These are phyloP conservation scores for Termitomyces sp. DNA, from an alignment of 768 basidiomycete genomes.

Conservation along the genomic window DNA sequence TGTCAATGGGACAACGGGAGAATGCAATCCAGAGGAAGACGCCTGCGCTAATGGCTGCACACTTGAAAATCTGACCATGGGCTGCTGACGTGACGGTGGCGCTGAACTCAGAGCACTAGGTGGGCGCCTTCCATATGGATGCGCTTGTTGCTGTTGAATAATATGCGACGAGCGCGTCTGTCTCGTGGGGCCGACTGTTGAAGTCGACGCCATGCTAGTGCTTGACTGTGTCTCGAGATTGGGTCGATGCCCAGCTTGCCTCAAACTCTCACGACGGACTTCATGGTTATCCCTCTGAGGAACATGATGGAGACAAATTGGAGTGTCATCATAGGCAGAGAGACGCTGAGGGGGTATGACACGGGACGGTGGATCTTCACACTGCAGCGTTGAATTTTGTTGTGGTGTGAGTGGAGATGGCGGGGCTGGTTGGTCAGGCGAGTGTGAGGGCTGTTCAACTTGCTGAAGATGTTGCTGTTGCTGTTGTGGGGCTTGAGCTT, in stretches of 20 bases:
- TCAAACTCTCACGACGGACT: slow-evolving; percentile 20
- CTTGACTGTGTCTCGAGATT: slow-evolving; percentile 17
- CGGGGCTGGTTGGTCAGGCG: slow-evolving; percentile 20
- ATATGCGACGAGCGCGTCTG: slow-evolving; percentile 6
- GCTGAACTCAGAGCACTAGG: slow-evolving; percentile 13
- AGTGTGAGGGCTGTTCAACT: slow-evolving; percentile 20
- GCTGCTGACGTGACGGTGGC: slow-evolving; percentile 10
- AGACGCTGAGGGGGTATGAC: slow-evolving; percentile 24
- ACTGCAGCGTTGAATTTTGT: slow-evolving; percentile 22
- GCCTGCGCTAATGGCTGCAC: slow-evolving; percentile 16
- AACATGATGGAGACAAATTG: slow-evolving; percentile 25
- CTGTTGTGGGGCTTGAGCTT: slow-evolving; percentile 22
- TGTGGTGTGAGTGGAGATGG: slow-evolving; percentile 20
- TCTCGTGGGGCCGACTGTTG: slow-evolving; percentile 11
- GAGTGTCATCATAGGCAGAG: slow-evolving; percentile 22
- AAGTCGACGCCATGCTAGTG: slow-evolving; percentile 11
- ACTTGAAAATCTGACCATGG: slow-evolving; percentile 21
- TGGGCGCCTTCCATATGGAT: slow-evolving; percentile 10
- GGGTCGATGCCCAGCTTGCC: slow-evolving; percentile 15
- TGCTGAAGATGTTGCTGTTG: slow-evolving; percentile 15
- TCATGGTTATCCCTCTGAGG: slow-evolving; percentile 20
- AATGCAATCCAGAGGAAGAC: slow-evolving; percentile 18
- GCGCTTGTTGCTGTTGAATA: slow-evolving; percentile 11
- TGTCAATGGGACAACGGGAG: slow-evolving; percentile 10
- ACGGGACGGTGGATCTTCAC: slow-evolving; percentile 24